Conservation (phyloP, 306 rosid genomes). For the Inga leiocalycina region DNA sequence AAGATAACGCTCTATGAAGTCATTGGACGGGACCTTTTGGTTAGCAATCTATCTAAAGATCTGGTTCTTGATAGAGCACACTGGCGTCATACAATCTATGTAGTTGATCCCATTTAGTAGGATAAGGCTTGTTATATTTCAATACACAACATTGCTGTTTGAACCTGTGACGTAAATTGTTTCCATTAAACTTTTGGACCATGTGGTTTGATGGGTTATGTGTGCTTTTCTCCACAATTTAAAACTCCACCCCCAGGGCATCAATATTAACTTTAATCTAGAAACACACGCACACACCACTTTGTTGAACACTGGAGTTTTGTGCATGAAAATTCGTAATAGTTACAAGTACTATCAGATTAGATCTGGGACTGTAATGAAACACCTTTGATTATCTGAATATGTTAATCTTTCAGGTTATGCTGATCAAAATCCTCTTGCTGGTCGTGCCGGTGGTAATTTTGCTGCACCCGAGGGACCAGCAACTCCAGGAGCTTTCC, state of each 20-base stretch:
- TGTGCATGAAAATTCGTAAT: conserved; percentile 9
- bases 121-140: not conserved
- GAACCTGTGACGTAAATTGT: not conserved
- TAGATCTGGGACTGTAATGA: not conserved
- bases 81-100: too few relatives aligned
- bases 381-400: conserved; percentile 27
- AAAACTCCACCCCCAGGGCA: conserved; percentile 7
- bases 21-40: too few relatives aligned
- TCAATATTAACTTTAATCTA: conserved; percentile 6
- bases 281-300: not conserved
- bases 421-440: conserved; percentile 76
- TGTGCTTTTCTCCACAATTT: conserved; percentile 22
- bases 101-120: too few relatives aligned
- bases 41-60: too few relatives aligned
- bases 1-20: too few relatives aligned
- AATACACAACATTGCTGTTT: not conserved
- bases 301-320: conserved; percentile 14
- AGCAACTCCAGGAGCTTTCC: conserved; percentile 87
- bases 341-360: conserved; percentile 5
- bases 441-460: conserved; percentile 71
- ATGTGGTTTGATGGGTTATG: not conserved
- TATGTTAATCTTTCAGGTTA: conserved; percentile 62
- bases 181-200: conserved; percentile 15
- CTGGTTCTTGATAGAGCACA: not conserved
- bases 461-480: conserved; percentile 80